phyloP scores from a whole-genome alignment of 371 early-diverging fungal genomes.

The Mortierella sp. region DNA sequence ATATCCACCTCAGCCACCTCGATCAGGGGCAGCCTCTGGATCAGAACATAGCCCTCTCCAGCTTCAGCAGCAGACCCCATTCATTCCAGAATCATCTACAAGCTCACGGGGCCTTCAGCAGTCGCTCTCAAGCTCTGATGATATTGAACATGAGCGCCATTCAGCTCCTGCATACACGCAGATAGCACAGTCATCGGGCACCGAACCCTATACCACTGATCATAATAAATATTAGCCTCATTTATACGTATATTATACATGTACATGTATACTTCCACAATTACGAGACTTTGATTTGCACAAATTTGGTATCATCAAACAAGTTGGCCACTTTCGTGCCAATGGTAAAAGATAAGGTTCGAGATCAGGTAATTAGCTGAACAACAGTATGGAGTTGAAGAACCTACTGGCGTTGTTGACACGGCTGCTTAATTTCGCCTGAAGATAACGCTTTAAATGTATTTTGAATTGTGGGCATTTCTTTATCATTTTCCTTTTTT shows the following conservation, averaged over 20 bases:
- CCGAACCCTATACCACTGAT: background rate
- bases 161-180: constrained; percentile 1
- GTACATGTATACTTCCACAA: no score
- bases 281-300: no score
- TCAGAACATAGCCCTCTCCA: background rate
- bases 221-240: background rate
- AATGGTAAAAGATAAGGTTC: no score
- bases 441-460: no score
- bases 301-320: no score
- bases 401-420: no score
- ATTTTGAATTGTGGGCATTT: background rate
- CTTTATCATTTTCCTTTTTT: background rate
- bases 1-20: background rate
- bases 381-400: no score
- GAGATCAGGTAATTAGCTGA: no score
- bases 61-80: background rate
- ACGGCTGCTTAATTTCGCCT: no score
- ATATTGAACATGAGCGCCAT: background rate
- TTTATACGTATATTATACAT: no score
- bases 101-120: background rate
- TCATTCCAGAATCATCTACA: background rate
- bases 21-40: background rate
- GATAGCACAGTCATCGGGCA: background rate
- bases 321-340: no score
- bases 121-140: background rate